Evolutionary conservation across 352 stramenopile species (phyloP), one percentile per base, ranked within the genome.

Genomic region (Thraustotheca clavata): DNA sequence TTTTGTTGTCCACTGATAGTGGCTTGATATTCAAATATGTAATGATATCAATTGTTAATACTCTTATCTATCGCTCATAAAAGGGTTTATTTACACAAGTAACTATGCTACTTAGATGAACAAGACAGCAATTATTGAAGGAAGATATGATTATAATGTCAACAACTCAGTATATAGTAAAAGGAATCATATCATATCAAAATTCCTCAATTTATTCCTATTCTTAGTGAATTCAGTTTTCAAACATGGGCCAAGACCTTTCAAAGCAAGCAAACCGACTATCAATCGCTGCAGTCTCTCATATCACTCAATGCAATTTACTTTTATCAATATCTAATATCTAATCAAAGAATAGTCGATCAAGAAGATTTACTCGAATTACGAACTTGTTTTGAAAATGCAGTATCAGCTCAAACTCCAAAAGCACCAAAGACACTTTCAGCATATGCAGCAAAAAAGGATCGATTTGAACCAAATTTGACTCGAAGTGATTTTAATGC

Each of bases 281-380:
- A 14, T 70, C 75, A 11, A 70, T 87, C 34, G 73, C 76, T 3
- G 77, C 73, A 20, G 77, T 86, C 12, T 71, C 73, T 0, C 74
- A 81, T 60, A 76, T 86, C 66, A 83, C 74, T n/a, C 72, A 84
- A 43, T 76, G 79, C 83, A 60, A 49, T 71, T 46, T 49, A 2
- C 16, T 26, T 29, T 14, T 1, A 14, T 22, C 7, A 5, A 6
- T 9, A 33, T 16, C 14, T 39, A 6, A 20, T 62, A 14, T 38
- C 49, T 22, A 31, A 39, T 50, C 39, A 38, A 9, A 26, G 14
- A 41, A 62, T 55, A 84, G 76, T 80, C 46, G 70, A 76, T 39
- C 67, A 70, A 29, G 73, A 77, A 47, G 68, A 79, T 34, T 62
- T 82, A 1, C 67, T 73, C 20, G 60, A 71, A 7, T 50, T 79